Evolutionary conservation across 2,329 filamentous ascomycete genomes (phyloP).

Genomic region (Aspergillus clavatus): DNA sequence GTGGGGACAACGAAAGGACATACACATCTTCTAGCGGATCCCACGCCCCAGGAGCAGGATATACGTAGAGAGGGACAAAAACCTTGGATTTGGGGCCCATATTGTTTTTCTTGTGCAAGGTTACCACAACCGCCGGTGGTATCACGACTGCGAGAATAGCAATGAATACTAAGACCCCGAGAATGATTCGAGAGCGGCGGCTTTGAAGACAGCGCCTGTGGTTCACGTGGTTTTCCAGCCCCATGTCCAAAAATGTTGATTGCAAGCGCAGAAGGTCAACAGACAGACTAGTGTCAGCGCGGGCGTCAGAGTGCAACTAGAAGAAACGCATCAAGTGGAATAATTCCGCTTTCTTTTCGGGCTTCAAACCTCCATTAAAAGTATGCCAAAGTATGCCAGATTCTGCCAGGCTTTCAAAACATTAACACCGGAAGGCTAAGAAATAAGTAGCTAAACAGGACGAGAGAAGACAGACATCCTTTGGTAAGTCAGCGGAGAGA

Average conservation of each 20-base stretch:
- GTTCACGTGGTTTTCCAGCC: constrained; percentile 31
- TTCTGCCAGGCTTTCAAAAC: too few species aligned
- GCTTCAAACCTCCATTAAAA: constrained; percentile 7
- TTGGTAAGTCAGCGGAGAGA: too few species aligned
- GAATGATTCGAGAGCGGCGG: constrained; percentile 25
- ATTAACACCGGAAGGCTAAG: constrained; percentile 14
- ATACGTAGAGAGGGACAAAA: constrained; percentile 48
- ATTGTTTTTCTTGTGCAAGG: constrained; percentile 30
- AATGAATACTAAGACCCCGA: constrained; percentile 24
- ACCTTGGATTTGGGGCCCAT: constrained; percentile 39
- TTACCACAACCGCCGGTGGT: constrained; percentile 31
- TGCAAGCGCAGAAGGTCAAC: too few species aligned
- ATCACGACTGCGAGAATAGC: constrained; percentile 30
- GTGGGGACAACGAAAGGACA: constrained; percentile 18
- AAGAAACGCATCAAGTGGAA: constrained; percentile 13
- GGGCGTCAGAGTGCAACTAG: constrained; percentile 14
- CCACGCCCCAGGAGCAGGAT: constrained; percentile 46
- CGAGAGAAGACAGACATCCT: too few species aligned
- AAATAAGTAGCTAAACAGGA: constrained; percentile 17
- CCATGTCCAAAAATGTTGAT: constrained; percentile 19
- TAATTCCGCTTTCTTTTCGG: neutral
- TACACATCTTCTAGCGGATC: constrained; percentile 44
- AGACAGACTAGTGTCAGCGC: constrained; percentile 10
- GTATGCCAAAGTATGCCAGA: constrained; percentile 9
- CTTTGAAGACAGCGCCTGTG: constrained; percentile 25